Evolutionary conservation across 768 basidiomycete genomes (phyloP), one percentile per base, ranked within the genome.

Genomic region (Strobilomyces confusus): DNA sequence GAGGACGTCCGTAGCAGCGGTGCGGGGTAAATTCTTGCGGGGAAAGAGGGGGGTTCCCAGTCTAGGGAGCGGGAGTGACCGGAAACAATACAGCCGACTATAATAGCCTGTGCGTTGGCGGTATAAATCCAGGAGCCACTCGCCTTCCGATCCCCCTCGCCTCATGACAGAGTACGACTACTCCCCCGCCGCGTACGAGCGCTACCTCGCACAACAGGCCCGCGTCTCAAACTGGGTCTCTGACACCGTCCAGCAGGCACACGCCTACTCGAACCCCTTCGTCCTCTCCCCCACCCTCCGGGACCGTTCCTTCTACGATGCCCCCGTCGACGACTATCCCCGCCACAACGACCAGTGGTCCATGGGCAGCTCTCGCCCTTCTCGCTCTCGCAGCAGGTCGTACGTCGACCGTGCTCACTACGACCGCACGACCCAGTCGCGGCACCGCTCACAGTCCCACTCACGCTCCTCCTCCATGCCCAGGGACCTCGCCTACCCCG

Each of bases 141-240:
- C 38, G 38, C 38, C 50, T 44, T 32, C 47, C 64, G 51, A n/a
- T n/a, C 29, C 37, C 44, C 25, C 41, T 42, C 50, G 9, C 29
- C 49, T 36, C 57, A 82, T 82, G 80, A 81, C 80, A 26, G 80
- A 82, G 65, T 82, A 82, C 76, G 81, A 82, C 69, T 82, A 72
- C 65, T 81, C 80, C 49, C 80, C 79, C 19, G 80, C 77, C 60
- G 80, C 80, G 26, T 69, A 75, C 59, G 72, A 80, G 49, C 74
- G 71, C 11, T 71, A 77, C 61, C 29, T 77, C 48, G 72, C 69
- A 25, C 79, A 75, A n/a, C 79, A 79, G 63, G 26, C 69, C 52
- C 72, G 77, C 54, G 77, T 82, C 15, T 70, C 75, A 0, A 69
- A 74, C 57, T 83, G 81, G 82, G 77, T 81, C 15, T 55, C 72